A percentile compares a stretch with the other conserved stretches of the same genome.
Conservation (phyloP, 768 basidiomycete genomes). For the Tulasnella sp. region DNA sequence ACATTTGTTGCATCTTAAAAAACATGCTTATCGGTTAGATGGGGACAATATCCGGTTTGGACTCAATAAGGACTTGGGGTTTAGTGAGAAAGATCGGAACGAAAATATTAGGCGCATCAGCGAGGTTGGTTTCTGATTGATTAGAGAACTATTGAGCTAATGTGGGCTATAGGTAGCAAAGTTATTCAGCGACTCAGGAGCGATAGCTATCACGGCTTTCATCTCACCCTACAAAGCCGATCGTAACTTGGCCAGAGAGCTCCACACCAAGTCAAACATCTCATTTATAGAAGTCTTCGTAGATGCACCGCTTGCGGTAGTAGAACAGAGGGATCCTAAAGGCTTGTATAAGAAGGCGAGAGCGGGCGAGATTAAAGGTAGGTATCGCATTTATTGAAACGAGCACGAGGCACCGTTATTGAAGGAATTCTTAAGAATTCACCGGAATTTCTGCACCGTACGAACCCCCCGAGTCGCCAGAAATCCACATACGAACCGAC, state of each 20-base stretch:
- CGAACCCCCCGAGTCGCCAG: conserved; percentile 72
- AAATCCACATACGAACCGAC: conserved; percentile 86
- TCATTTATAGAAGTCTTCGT: conserved; percentile 91
- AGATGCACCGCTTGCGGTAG: conserved; percentile 78
- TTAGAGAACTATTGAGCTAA: neutral
- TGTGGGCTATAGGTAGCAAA: conserved; percentile 63
- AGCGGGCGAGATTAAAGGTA: conserved; percentile 91
- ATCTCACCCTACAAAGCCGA: conserved; percentile 95
- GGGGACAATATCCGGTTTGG: conserved; percentile 95
- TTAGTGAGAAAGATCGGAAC: conserved; percentile 79
- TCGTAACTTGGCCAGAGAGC: conserved; percentile 62
- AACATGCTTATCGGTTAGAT: conserved; percentile 84
- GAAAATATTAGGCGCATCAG: conserved; percentile 96
- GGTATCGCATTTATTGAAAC: conserved; percentile 11
- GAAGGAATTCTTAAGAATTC: conserved; percentile 49
- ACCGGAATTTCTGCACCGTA: conserved; percentile 97
- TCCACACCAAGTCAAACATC: conserved; percentile 61
- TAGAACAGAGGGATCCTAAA: conserved; percentile 91
- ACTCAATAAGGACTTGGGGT: conserved; percentile 91
- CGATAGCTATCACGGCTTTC: conserved; percentile 85
- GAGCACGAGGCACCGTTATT: neutral
- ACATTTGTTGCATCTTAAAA: conserved; percentile 74
- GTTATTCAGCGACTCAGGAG: conserved; percentile 79
- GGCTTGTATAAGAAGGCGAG: conserved; percentile 95
- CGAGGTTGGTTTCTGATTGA: conserved; percentile 45